Evolutionary conservation across 2,329 filamentous ascomycete genomes (phyloP).

Genomic region (Phaeoacremonium minimum): DNA sequence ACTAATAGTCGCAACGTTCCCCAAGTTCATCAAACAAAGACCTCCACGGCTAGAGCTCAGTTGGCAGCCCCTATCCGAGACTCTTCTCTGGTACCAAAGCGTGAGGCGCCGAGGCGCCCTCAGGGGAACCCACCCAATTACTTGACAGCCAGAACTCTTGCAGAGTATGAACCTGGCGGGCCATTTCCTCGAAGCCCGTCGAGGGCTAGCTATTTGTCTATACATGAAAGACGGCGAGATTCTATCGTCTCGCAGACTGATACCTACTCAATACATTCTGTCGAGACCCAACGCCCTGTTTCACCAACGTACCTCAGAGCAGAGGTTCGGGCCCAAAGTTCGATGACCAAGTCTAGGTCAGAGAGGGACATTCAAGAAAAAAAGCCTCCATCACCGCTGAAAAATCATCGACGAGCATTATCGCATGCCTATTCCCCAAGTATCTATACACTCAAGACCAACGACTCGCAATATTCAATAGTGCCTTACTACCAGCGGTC

Average conservation of each 20-base stretch:
- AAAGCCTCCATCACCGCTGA: constrained; percentile 10
- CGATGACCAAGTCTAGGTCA: constrained; percentile 22
- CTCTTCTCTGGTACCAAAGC: constrained; percentile 22
- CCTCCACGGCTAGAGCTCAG: constrained; percentile 16
- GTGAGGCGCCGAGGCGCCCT: constrained; percentile 27
- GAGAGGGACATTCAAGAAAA: constrained; percentile 24
- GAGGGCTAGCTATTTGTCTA: constrained; percentile 42
- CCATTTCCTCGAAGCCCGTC: constrained; percentile 34
- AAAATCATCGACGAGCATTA: constrained; percentile 20
- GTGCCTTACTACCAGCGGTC: constrained; percentile 43
- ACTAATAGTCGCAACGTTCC: constrained; percentile 3
- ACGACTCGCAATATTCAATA: constrained; percentile 50
- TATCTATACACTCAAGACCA: constrained; percentile 56
- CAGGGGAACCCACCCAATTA: constrained; percentile 28
- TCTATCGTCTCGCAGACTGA: constrained; percentile 54
- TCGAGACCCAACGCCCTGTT: constrained; percentile 35
- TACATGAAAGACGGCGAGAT: constrained; percentile 46
- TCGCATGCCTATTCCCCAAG: constrained; percentile 41
- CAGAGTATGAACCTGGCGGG: constrained; percentile 15
- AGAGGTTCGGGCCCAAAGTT: constrained; percentile 20
- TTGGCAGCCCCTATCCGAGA: constrained; percentile 22
- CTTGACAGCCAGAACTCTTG: constrained; percentile 33
- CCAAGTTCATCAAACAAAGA: constrained; percentile 10
- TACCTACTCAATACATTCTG: constrained; percentile 46
- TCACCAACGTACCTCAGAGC: constrained; percentile 34